A percentile compares a stretch with the other conserved stretches of the same genome.
Evolutionary conservation across 2,329 filamentous ascomycete genomes (phyloP).

Genomic region (Colletotrichum sp.): DNA sequence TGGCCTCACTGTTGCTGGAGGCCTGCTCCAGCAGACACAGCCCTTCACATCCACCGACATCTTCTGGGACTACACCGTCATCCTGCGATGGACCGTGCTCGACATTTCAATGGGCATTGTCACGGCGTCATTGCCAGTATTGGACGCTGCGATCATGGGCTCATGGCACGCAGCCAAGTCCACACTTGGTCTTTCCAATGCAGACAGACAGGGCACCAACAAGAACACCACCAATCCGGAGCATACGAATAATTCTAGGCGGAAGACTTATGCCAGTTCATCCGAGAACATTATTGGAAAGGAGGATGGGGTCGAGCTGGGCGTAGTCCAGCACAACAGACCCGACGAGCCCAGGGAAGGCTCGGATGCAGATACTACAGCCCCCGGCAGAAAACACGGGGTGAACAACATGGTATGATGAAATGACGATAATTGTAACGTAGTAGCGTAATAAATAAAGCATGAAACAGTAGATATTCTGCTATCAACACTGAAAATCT

Average conservation of each 20-base stretch:
- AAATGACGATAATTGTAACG: background rate
- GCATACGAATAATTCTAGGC: background rate
- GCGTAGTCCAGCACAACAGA: background rate
- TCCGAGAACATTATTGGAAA: background rate
- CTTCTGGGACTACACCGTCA: slow-evolving; percentile 23
- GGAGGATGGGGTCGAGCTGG: slow-evolving; percentile 5
- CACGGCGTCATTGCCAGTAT: slow-evolving; percentile 31
- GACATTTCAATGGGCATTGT: slow-evolving; percentile 31
- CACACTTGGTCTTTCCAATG: background rate
- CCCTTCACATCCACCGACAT: slow-evolving; percentile 1
- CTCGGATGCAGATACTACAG: background rate
- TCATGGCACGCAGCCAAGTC: slow-evolving; percentile 12
- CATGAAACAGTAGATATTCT: background rate
- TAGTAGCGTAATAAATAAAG: background rate
- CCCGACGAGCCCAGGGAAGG: background rate
- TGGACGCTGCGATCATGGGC: slow-evolving; percentile 25
- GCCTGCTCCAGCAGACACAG: slow-evolving; percentile 27
- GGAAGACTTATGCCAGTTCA: background rate
- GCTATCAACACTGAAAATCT: background rate
- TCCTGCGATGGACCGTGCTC: slow-evolving; percentile 28
- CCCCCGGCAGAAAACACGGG: background rate
- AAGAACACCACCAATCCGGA: background rate
- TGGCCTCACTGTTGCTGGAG: slow-evolving; percentile 27
- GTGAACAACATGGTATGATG: slow-evolving; percentile 2
- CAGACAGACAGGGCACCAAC: background rate